Base-by-base conservation (phyloP, 345 rosid genomes). In the Physaria fendleri region DNA sequence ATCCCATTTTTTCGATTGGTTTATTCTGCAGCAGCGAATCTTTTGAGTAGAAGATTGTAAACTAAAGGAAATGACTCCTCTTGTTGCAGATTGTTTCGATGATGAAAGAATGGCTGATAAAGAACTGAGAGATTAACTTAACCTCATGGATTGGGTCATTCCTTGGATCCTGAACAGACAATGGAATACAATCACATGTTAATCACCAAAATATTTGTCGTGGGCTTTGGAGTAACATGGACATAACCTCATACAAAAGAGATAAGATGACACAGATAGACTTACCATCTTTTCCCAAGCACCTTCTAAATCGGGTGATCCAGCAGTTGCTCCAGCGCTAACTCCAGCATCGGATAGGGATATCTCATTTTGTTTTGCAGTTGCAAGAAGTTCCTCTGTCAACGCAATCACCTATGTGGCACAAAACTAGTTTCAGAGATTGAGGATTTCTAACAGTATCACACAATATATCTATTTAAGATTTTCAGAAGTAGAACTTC, bases 371-470 rank as follows among this genome's bases (percentile, higher is more conserved):
- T 82, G 88, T 77, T 80, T 85, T 0, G 97, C 95, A 57, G 95
- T 78, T 50, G 83, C 75, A 47, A 93, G 95, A 66, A 93, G 96
- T 62, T 87, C 97, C 65, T 93, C 92, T 0, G 99, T 93, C 75
- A 89, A 74, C 43, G 84, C 71, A 76, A 93, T 89, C 42, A 89
- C 97, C 99, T 89, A 85, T 73, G 71, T 32, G 59, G 14, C 15
- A 4, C 2, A 39, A 15, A 45, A 52, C 32, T 61, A 71, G 29
- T 11, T 44, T 59, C 42, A 62, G 51, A 37, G 42, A 42, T 11
- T 34, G 47, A 66, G 32, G 58, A 51, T 62, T 64, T 44, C 25
- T 6, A 58, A 32, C 48, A 60, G 66, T 38, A 63, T 71, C 41
- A 58, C 53, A 68, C 53, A 74, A 43, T 21, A 62, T 46, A 71